A percentile compares a stretch with the other conserved stretches of the same genome.
phyloP scores from a whole-genome alignment of 164 flowering plant genomes.

The Aristolochia californica region DNA sequence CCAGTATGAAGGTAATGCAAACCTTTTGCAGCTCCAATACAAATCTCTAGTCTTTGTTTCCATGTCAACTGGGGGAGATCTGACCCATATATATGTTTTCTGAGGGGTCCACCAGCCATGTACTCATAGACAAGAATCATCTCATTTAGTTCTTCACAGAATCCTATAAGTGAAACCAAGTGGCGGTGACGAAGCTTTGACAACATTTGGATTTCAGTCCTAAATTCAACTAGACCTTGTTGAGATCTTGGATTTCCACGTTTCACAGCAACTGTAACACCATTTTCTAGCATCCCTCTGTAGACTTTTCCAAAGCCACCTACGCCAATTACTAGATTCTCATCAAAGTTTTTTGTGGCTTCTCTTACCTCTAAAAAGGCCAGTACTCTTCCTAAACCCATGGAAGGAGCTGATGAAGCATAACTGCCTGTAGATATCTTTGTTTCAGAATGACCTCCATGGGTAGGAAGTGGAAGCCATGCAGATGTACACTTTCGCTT shows the following conservation, averaged over 20 bases:
- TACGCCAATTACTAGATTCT: constrained; percentile 30
- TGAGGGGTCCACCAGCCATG: constrained; percentile 42
- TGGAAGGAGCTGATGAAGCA: constrained; percentile 23
- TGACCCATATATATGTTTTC: constrained; percentile 42
- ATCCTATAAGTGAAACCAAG: constrained; percentile 44
- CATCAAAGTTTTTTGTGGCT: constrained; percentile 41
- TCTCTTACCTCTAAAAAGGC: constrained; percentile 30
- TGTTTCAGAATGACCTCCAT: constrained; percentile 26
- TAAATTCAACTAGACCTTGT: constrained; percentile 38
- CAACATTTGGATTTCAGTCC: constrained; percentile 42
- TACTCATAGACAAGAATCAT: constrained; percentile 49
- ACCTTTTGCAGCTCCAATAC: constrained; percentile 53
- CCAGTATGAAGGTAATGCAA: constrained; percentile 55
- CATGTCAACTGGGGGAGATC: constrained; percentile 27
- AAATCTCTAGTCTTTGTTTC: constrained; percentile 42
- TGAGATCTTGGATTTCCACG: constrained; percentile 38
- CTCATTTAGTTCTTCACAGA: constrained; percentile 41
- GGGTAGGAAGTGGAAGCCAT: constrained; percentile 27
- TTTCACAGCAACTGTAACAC: constrained; percentile 33
- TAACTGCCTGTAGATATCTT: constrained; percentile 28
- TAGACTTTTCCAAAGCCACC: constrained; percentile 45
- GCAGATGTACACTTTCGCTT: constrained; percentile 13
- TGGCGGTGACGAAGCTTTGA: constrained; percentile 42
- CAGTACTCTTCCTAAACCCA: constrained; percentile 21
- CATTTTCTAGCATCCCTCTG: constrained; percentile 35